Base-by-base conservation (phyloP, 306 rosid species). In the Argentina anserina region DNA sequence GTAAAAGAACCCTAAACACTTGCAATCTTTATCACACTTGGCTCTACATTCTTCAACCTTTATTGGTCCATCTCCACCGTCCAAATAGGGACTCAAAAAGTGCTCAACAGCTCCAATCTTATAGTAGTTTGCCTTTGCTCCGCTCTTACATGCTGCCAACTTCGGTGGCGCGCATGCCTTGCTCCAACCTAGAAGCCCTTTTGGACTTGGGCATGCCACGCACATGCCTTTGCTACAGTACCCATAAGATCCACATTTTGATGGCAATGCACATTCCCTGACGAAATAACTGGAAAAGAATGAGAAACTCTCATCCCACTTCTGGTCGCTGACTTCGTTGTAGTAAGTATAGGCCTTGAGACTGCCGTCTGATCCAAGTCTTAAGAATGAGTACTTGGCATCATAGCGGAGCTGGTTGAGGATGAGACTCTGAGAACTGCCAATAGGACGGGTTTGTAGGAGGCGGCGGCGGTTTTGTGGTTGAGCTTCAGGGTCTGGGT, bases 101-200 rank as follows among this genome's bases (percentile, higher is more conserved):
- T 82, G 86, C 64, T 66, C 80, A 7, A 71, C 86, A 0, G 77
- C 80, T 41, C 18, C 49, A 10, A 82, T 60, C 73, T 82, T 78
- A 40, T 75, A 78, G 21, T 82, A 78, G 36, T 66, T 31, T 17
- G 3, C 56, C 59, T 71, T 69, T 4, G 55, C 56, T 12, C 75
- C 75, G 6, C 42, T 71, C 67, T 46, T 73, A 2, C 66, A 58
- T n/a, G 23, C 6, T 9, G 23, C 71, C 67, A 79, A 61, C 67
- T 78, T 78, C 5, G 86, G 83, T 1, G 78, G 83, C n/a, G 49
- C 62, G 49, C 83, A 82, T 2, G 65, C 70, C 70, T 78, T 72
- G 40, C 77, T 78, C 86, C 86, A 82, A 72, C 80, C 72, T 55
- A 75, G 31, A 23, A 82, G 72, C 29, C 86, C 86, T 12, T 65